A percentile compares a stretch with the other conserved stretches of the same genome.
Conservation (phyloP, 495 filamentous ascomycete genomes). For the Immersiella caudata region DNA sequence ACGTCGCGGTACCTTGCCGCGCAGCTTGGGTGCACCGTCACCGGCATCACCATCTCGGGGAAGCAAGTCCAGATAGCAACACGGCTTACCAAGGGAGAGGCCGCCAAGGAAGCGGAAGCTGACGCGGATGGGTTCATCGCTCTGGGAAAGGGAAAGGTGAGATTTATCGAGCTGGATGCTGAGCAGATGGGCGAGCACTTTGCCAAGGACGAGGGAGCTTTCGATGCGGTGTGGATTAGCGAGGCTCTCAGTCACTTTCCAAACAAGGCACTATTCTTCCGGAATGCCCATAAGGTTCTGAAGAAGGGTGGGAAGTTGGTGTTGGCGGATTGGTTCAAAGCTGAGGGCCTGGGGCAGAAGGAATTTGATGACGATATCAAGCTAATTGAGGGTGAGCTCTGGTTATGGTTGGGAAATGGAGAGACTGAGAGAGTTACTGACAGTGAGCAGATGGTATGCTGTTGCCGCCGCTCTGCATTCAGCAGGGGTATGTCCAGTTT, state of each 20-base stretch:
- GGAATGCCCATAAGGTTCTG: constrained; percentile 49
- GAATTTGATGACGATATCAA: constrained; percentile 55
- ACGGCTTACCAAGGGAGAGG: constrained; percentile 44
- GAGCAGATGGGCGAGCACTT: constrained; percentile 60
- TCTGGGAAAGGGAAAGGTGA: constrained; percentile 47
- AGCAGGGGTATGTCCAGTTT: constrained; percentile 51
- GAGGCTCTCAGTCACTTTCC: constrained; percentile 62
- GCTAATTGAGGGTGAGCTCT: constrained; percentile 54
- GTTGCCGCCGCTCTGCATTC: constrained; percentile 54
- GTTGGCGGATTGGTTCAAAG: constrained; percentile 61
- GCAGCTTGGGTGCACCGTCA: constrained; percentile 50
- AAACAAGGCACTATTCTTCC: constrained; percentile 58
- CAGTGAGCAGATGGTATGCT: constrained; percentile 56
- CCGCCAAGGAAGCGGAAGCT: constrained; percentile 9
- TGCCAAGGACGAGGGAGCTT: constrained; percentile 32
- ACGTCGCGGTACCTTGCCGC: constrained; percentile 56
- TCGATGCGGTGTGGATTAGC: constrained; percentile 62
- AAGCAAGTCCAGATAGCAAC: constrained; percentile 57
- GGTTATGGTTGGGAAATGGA: not conserved
- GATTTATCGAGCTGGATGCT: constrained; percentile 60
- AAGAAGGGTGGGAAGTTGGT: constrained; percentile 50
- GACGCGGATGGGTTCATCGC: constrained; percentile 33
- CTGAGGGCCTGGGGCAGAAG: constrained; percentile 44
- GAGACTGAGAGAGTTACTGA: not conserved
- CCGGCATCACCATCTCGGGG: constrained; percentile 60